Evolutionary conservation across 257 asterid species (phyloP).

Genomic region (Schizonepeta tenuifolia): DNA sequence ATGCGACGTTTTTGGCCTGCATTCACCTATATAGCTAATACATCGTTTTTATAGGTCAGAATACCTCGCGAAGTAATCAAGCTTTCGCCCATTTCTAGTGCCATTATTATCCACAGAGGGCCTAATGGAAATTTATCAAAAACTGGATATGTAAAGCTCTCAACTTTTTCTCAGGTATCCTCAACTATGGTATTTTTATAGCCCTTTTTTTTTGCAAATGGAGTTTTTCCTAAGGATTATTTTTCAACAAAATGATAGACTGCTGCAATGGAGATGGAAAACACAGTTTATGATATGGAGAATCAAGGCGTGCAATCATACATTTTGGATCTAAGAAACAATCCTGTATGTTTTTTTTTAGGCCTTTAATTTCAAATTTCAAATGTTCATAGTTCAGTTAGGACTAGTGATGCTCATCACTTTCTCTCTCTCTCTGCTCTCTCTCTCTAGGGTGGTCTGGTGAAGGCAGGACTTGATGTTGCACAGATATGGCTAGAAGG

Average conservation of each 20-base stretch:
- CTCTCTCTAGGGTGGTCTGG: constrained; percentile 81
- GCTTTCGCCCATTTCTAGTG: constrained; percentile 75
- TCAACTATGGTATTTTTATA: background rate
- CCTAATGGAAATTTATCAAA: constrained; percentile 73
- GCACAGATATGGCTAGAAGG: constrained; percentile 98
- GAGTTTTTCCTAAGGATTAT: background rate
- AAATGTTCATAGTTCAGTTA: background rate
- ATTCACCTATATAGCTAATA: constrained; percentile 23
- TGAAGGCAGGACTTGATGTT: constrained; percentile 90
- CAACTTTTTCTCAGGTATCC: constrained; percentile 81
- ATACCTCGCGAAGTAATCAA: constrained; percentile 87
- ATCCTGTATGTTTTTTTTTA: constrained; percentile 51
- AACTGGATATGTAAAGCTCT: constrained; percentile 84
- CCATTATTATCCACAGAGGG: constrained; percentile 68
- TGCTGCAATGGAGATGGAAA: constrained; percentile 88
- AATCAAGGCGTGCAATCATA: constrained; percentile 89
- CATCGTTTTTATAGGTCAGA: constrained; percentile 51
- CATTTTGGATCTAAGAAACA: constrained; percentile 87
- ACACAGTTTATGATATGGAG: constrained; percentile 81
- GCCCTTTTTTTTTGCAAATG: background rate
- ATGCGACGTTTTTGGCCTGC: background rate
- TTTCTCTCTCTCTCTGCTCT: constrained; percentile 17
- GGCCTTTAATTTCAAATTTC: background rate
- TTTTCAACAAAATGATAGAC: constrained; percentile 46
- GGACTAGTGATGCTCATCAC: constrained; percentile 13